These are phyloP conservation scores for Phlyctochytrium planicorne DNA, from an alignment of 192 early-diverging fungal species.

Conservation along the genomic window DNA sequence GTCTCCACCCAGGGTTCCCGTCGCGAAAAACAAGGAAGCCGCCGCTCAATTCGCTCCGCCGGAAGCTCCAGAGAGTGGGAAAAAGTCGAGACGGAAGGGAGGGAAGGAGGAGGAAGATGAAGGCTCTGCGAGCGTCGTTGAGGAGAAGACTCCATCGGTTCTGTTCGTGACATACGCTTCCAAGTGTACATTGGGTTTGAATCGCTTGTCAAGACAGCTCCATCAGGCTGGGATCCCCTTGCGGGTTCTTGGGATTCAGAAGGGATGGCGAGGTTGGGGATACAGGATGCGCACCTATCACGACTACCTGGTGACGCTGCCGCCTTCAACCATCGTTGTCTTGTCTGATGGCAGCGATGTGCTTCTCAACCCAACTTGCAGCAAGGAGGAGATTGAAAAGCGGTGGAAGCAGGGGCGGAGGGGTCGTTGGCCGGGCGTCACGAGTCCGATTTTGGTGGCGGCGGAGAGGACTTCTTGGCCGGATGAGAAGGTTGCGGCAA, in stretches of 20 bases:
- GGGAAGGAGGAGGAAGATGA: too few species aligned
- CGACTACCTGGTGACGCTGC: slow-evolving; percentile 9
- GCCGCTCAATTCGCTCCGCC: too few species aligned
- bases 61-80: too few species aligned
- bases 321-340: slow-evolving; percentile 15
- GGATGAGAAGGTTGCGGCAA: neutral
- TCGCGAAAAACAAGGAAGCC: too few species aligned
- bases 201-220: slow-evolving; percentile 8
- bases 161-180: too few species aligned
- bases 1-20: too few species aligned
- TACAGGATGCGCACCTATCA: slow-evolving; percentile 15
- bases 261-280: slow-evolving; percentile 16
- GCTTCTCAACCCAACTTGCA: slow-evolving; percentile 17
- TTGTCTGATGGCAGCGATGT: slow-evolving; percentile 31
- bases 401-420: neutral
- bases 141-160: too few species aligned
- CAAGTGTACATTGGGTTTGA: slow-evolving; percentile 16
- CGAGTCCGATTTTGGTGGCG: slow-evolving; percentile 21
- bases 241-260: slow-evolving; percentile 1
- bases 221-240: slow-evolving; percentile 9
- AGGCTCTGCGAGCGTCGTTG: too few species aligned
- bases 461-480: slow-evolving; percentile 26
- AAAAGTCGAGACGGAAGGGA: too few species aligned
- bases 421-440: neutral
- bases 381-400: slow-evolving; percentile 8